phyloP scores from a whole-genome alignment of 2,329 filamentous ascomycete species.

The Colletotrichum sojae region DNA sequence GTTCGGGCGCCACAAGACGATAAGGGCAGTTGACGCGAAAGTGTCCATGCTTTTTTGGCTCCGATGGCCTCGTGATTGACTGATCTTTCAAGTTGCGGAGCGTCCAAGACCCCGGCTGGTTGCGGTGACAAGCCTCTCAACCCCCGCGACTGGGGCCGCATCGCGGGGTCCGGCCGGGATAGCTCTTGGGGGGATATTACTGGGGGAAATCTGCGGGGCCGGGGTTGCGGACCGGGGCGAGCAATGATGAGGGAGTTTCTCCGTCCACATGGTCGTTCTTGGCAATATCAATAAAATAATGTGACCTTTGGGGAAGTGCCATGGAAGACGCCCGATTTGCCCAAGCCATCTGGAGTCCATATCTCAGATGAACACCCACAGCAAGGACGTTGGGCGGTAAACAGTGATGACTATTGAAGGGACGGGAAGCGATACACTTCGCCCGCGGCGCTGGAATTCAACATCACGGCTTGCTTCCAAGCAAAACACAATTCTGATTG shows the following conservation, averaged over 20 bases:
- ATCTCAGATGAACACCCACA: neutral
- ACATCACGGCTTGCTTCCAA: neutral
- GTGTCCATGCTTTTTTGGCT: neutral
- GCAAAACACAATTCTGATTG: neutral
- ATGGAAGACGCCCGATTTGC: slow-evolving; percentile 14
- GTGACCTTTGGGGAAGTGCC: slow-evolving; percentile 7
- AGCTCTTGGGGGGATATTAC: slow-evolving; percentile 18
- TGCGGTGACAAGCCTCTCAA: neutral
- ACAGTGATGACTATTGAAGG: neutral
- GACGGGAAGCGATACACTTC: slow-evolving; percentile 3
- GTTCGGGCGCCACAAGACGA: slow-evolving; percentile 25
- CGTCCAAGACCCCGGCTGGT: neutral
- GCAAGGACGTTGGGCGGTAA: neutral
- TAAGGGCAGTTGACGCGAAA: slow-evolving; percentile 18
- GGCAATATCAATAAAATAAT: slow-evolving; percentile 27
- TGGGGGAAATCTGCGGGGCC: slow-evolving; percentile 26
- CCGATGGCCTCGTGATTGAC: neutral
- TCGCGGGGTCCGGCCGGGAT: slow-evolving; percentile 10
- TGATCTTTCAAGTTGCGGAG: slow-evolving; percentile 18
- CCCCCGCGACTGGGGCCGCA: slow-evolving; percentile 4
- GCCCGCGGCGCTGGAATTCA: too few species aligned
- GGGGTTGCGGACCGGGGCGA: slow-evolving; percentile 23
- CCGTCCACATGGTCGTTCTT: slow-evolving; percentile 34
- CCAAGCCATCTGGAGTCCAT: slow-evolving; percentile 4
- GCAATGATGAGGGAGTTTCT: slow-evolving; percentile 26